phyloP scores from a whole-genome alignment of 208 protist species.

The Trypanosoma scelopori region DNA sequence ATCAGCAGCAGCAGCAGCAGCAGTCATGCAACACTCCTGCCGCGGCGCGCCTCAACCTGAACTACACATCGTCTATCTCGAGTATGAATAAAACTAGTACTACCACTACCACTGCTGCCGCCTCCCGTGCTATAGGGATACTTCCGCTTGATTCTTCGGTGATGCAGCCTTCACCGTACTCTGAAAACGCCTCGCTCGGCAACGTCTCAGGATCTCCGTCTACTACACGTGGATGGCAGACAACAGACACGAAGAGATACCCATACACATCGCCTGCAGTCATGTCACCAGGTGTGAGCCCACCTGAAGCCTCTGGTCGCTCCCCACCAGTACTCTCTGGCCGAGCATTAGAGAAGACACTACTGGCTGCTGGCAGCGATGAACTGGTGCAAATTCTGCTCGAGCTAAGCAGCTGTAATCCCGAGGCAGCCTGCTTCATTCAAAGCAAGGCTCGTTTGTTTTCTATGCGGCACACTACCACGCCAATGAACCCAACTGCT shows the following conservation, averaged over 20 bases:
- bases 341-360: conserved; percentile 50
- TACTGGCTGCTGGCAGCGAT: conserved; percentile 48
- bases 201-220: conserved; percentile 3
- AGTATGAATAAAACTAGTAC: neutral
- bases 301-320: neutral
- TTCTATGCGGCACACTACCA: conserved; percentile 35
- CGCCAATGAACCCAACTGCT: conserved; percentile 11
- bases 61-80: neutral
- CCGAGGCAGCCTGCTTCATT: conserved; percentile 64
- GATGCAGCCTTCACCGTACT: conserved; percentile 17
- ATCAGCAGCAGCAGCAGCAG: neutral
- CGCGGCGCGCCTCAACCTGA: neutral
- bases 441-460: conserved; percentile 67
- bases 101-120: too few species aligned
- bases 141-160: neutral
- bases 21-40: neutral
- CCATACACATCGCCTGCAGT: neutral
- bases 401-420: conserved; percentile 64
- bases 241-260: conserved; percentile 10
- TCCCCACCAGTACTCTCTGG: conserved; percentile 11
- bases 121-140: neutral
- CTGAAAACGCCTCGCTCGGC: conserved; percentile 13
- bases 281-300: neutral
- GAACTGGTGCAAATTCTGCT: conserved; percentile 75
- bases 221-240: conserved; percentile 18